Conservation (phyloP, 2,329 filamentous ascomycete species). For the Zopfia rhizophila region DNA sequence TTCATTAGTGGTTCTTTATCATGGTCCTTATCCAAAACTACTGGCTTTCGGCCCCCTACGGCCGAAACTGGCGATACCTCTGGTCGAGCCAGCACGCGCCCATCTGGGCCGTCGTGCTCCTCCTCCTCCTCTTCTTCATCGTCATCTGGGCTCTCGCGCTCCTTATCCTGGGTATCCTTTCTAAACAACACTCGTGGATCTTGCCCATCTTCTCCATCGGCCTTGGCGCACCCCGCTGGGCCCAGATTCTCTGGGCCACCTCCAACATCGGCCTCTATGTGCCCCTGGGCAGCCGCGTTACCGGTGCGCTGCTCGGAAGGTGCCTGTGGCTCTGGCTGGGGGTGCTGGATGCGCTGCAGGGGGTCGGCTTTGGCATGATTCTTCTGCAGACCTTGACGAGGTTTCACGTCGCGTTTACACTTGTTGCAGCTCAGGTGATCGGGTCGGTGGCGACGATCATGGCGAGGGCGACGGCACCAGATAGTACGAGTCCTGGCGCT, state of each 20-base stretch:
- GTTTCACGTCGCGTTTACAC: slow-evolving; percentile 71
- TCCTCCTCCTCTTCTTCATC: slow-evolving; percentile 66
- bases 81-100: slow-evolving; percentile 68
- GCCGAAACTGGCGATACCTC: slow-evolving; percentile 73
- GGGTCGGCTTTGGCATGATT: slow-evolving; percentile 75
- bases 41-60: slow-evolving; percentile 73
- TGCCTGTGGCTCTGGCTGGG: slow-evolving; percentile 75
- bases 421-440: slow-evolving; percentile 70
- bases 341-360: slow-evolving; percentile 71
- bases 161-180: slow-evolving; percentile 64
- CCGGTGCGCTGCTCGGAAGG: slow-evolving; percentile 66
- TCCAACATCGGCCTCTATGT: slow-evolving; percentile 69
- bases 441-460: slow-evolving; percentile 71
- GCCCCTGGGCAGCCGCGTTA: slow-evolving; percentile 64
- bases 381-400: slow-evolving; percentile 72
- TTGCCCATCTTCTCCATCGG: slow-evolving; percentile 74
- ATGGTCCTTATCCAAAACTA: slow-evolving; percentile 73
- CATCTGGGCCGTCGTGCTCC: slow-evolving; percentile 66
- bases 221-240: slow-evolving; percentile 73
- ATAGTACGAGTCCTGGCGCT: slow-evolving; percentile 68
- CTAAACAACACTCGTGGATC: slow-evolving; percentile 71
- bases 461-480: slow-evolving; percentile 68
- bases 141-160: slow-evolving; percentile 66
- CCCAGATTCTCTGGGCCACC: slow-evolving; percentile 73
- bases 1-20: slow-evolving; percentile 75